Evolutionary conservation across 352 stramenopile species (phyloP).

Genomic region (Saprolegnia diclina): DNA sequence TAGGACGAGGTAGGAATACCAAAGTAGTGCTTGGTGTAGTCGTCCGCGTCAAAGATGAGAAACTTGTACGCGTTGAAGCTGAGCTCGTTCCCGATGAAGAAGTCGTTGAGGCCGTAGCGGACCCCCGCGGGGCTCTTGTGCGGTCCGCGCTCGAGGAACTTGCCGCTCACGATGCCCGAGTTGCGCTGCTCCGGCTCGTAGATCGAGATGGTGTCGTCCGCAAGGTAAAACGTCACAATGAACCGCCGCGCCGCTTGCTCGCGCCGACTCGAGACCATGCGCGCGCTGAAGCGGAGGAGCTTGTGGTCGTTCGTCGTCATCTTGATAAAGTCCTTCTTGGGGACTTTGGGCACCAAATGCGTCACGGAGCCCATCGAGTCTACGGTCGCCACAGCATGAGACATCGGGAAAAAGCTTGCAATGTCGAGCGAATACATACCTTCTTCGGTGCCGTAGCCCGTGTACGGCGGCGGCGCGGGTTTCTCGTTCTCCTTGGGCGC

Average conservation of each 20-base stretch:
- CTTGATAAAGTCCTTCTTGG: constrained; percentile 76
- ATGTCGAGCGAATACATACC: constrained; percentile 3
- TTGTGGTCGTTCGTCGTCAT: constrained; percentile 73
- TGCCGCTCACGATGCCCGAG: constrained; percentile 72
- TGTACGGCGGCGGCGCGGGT: constrained; percentile 55
- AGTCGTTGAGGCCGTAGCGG: constrained; percentile 53
- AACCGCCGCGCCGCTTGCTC: constrained; percentile 73
- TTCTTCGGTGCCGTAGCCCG: constrained; percentile 69
- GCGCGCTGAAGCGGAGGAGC: constrained; percentile 61
- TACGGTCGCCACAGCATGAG: not conserved
- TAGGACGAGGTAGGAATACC: not conserved
- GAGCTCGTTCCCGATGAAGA: constrained; percentile 51
- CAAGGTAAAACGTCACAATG: constrained; percentile 78
- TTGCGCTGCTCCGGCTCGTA: constrained; percentile 76
- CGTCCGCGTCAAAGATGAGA: constrained; percentile 67
- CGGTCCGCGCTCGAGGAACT: constrained; percentile 73
- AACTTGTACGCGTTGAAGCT: constrained; percentile 66
- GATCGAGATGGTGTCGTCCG: constrained; percentile 68
- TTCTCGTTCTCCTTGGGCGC: constrained; percentile 31
- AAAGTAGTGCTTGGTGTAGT: constrained; percentile 81
- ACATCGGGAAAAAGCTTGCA: not conserved
- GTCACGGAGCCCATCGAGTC: constrained; percentile 65
- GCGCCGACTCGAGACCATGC: constrained; percentile 67
- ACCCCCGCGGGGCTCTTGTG: constrained; percentile 61
- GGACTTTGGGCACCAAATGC: constrained; percentile 57